Conservation (phyloP, 306 rosid genomes). For the Pyrus pyrifolia region DNA sequence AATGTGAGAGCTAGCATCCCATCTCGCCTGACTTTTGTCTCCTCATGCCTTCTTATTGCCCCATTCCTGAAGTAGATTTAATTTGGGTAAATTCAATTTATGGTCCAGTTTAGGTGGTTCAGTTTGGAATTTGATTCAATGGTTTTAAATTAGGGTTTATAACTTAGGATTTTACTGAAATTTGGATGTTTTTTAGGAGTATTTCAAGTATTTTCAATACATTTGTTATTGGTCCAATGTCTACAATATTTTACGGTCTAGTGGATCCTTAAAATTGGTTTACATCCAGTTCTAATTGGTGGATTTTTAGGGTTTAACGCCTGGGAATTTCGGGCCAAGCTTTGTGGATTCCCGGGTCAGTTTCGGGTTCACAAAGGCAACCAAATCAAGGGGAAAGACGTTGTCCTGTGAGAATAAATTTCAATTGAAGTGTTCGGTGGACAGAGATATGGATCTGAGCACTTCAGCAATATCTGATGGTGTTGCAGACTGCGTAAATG, state of each 20-base stretch:
- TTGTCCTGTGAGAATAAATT: conserved; percentile 24
- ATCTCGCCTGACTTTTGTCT: too few species aligned
- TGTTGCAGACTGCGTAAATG: conserved; percentile 31
- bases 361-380: conserved; percentile 28
- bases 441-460: conserved; percentile 49
- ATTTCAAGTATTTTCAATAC: background rate
- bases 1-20: too few species aligned
- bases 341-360: conserved; percentile 32
- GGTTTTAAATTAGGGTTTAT: background rate
- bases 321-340: conserved; percentile 24
- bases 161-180: background rate
- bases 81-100: too few species aligned
- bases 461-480: conserved; percentile 37
- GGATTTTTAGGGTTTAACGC: conserved; percentile 31
- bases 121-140: too few species aligned
- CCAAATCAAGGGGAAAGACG: conserved; percentile 20
- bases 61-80: too few species aligned
- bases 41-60: too few species aligned
- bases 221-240: too few species aligned
- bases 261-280: background rate
- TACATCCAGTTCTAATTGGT: conserved; percentile 16
- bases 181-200: background rate
- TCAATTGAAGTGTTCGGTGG: conserved; percentile 42
- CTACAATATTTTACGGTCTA: too few species aligned
- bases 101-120: too few species aligned